Percentiles rank a stretch among this genome's conserved stretches.
phyloP scores from a whole-genome alignment of 768 basidiomycete species.

The Lentinula raphanica region DNA sequence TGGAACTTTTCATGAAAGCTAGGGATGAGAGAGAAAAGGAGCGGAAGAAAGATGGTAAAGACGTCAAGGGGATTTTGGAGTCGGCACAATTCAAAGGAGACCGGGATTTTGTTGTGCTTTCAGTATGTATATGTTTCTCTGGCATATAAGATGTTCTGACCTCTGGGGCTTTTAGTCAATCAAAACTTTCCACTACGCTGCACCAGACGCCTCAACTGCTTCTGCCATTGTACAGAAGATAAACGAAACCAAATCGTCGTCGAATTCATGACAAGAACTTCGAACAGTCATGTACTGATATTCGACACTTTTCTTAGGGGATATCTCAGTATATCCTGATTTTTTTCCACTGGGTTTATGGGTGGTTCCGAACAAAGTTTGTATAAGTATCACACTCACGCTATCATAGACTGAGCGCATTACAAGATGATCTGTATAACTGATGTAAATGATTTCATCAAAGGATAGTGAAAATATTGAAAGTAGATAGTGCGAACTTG shows the following conservation, averaged over 20 bases:
- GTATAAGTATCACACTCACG: not conserved
- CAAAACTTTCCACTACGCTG: slow-evolving; percentile 41
- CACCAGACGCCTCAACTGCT: slow-evolving; percentile 27
- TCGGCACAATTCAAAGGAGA: slow-evolving; percentile 50
- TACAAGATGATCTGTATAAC: not conserved
- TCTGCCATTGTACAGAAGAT: slow-evolving; percentile 37
- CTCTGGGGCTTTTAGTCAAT: slow-evolving; percentile 29
- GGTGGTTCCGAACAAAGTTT: not conserved
- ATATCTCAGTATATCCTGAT: not conserved
- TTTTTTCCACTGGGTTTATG: not conserved
- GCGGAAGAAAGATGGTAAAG: slow-evolving; percentile 42
- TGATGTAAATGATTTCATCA: slow-evolving; percentile 8
- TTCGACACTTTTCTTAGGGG: too few species aligned
- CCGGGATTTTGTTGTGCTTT: slow-evolving; percentile 55
- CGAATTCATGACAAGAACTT: not conserved
- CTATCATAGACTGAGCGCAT: not conserved
- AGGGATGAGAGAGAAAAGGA: slow-evolving; percentile 19
- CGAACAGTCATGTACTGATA: too few species aligned
- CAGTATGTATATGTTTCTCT: slow-evolving; percentile 35
- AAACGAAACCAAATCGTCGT: slow-evolving; percentile 13
- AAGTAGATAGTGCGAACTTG: too few species aligned
- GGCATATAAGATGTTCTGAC: slow-evolving; percentile 2
- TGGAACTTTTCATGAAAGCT: slow-evolving; percentile 41
- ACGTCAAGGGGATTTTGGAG: slow-evolving; percentile 37
- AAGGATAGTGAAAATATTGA: too few species aligned